Conservation (phyloP, 192 early-diverging fungal genomes). For the Backusella mclennaniae region DNA sequence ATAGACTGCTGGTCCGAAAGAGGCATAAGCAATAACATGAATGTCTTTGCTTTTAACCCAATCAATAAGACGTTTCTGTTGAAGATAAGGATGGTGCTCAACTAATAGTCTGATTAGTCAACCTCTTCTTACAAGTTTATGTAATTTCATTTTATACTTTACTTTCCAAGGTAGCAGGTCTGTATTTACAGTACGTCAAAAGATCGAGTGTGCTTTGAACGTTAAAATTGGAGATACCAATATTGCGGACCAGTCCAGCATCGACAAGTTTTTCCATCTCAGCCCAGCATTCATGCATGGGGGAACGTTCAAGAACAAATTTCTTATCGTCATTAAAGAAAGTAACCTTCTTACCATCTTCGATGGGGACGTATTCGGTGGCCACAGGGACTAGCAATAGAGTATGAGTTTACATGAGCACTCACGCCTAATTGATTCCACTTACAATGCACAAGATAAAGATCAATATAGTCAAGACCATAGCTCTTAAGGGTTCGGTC, state of each 20-base stretch:
- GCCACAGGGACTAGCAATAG: constrained; percentile 18
- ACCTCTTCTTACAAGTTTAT: background rate
- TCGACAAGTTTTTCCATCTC: constrained; percentile 74
- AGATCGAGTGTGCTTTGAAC: constrained; percentile 45
- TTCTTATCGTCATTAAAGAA: constrained; percentile 40
- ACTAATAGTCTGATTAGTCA: constrained; percentile 21
- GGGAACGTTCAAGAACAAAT: constrained; percentile 37
- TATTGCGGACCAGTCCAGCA: constrained; percentile 48
- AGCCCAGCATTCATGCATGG: constrained; percentile 62
- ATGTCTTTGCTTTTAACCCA: constrained; percentile 56
- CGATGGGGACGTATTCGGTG: constrained; percentile 34
- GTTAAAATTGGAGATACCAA: constrained; percentile 74
- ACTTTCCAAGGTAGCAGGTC: constrained; percentile 65
- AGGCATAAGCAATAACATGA: constrained; percentile 69
- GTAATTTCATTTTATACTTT: background rate
- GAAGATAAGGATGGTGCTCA: constrained; percentile 73
- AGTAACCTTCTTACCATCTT: constrained; percentile 46
- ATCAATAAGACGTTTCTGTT: constrained; percentile 58
- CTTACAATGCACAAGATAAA: constrained; percentile 67
- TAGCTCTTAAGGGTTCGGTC: constrained; percentile 17
- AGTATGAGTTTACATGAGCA: no score
- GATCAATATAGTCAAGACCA: constrained; percentile 56
- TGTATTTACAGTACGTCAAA: constrained; percentile 52
- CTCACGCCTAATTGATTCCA: background rate
- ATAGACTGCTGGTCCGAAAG: constrained; percentile 53